A percentile compares a stretch with the other conserved stretches of the same genome.
phyloP scores from a whole-genome alignment of 1,139 yeast genomes.

The Cylindricascospora bacillispora region DNA sequence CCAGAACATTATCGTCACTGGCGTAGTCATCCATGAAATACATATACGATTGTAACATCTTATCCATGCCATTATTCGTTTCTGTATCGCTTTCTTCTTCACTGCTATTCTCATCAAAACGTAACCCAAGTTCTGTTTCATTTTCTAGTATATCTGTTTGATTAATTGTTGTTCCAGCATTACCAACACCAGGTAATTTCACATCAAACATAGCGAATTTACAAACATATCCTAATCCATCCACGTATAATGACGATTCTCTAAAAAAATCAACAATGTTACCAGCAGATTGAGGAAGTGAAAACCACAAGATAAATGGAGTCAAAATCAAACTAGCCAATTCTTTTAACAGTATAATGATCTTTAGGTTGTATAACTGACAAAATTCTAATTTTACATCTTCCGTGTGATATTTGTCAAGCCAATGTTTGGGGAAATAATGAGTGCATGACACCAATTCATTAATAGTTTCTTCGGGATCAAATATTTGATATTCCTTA shows the following conservation, averaged over 20 bases:
- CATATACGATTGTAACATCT: slow-evolving; percentile 84
- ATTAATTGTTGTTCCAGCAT: not conserved
- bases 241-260: slow-evolving; percentile 80
- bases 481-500: slow-evolving; percentile 57
- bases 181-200: slow-evolving; percentile 1
- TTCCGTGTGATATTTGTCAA: slow-evolving; percentile 68
- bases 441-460: slow-evolving; percentile 82
- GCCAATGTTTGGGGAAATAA: slow-evolving; percentile 80
- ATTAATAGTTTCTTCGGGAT: slow-evolving; percentile 74
- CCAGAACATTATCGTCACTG: slow-evolving; percentile 27
- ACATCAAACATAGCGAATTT: slow-evolving; percentile 79
- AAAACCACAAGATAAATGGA: slow-evolving; percentile 80
- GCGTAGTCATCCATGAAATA: slow-evolving; percentile 80
- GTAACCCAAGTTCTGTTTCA: slow-evolving; percentile 6
- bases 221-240: slow-evolving; percentile 91
- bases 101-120: too few species aligned
- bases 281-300: slow-evolving; percentile 60
- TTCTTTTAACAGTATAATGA: slow-evolving; percentile 65
- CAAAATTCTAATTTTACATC: slow-evolving; percentile 77
- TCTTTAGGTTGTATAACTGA: slow-evolving; percentile 57
- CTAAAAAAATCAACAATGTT: slow-evolving; percentile 79
- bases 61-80: slow-evolving; percentile 43
- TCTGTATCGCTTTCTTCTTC: slow-evolving; percentile 7
- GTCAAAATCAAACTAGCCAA: slow-evolving; percentile 68
- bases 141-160: slow-evolving; percentile 3